phyloP scores from a whole-genome alignment of 164 flowering plant species.

The Magnolia sinica region DNA sequence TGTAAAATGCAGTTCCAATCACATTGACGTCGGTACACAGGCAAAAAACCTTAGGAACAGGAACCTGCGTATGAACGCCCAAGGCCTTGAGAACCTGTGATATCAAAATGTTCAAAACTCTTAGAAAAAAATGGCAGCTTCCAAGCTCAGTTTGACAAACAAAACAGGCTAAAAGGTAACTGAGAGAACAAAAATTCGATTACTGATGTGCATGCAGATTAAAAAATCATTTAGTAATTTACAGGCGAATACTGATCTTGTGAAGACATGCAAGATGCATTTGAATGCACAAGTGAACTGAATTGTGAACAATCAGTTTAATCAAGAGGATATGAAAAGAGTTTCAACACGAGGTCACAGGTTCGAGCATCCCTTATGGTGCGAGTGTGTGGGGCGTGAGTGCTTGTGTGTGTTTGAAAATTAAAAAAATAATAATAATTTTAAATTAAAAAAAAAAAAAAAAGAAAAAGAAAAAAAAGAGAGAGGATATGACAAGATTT shows the following conservation, averaged over 20 bases:
- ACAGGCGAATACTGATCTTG: too few species aligned
- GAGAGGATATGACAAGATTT: not conserved
- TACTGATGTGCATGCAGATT: not conserved
- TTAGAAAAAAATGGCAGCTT: not conserved
- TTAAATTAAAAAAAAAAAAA: too few species aligned
- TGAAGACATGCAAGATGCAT: too few species aligned
- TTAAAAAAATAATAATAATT: too few species aligned
- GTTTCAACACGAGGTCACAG: too few species aligned
- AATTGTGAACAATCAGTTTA: not conserved
- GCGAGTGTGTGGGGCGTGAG: not conserved
- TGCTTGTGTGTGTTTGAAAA: not conserved
- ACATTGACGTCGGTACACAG: slow-evolving; percentile 71
- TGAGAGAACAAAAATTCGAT: not conserved
- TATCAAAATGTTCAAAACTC: slow-evolving; percentile 6
- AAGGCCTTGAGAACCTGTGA: slow-evolving; percentile 75
- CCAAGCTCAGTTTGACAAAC: not conserved
- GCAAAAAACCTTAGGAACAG: slow-evolving; percentile 91
- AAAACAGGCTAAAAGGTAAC: not conserved
- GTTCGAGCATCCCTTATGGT: too few species aligned
- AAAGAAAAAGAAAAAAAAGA: too few species aligned
- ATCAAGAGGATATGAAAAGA: not conserved
- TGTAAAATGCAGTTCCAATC: slow-evolving; percentile 88
- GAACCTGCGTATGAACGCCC: slow-evolving; percentile 62
- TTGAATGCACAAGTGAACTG: not conserved
- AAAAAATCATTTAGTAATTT: not conserved